A percentile compares a stretch with the other conserved stretches of the same genome.
phyloP scores from a whole-genome alignment of 129 eudicot genomes.

The Glebionis coronaria region DNA sequence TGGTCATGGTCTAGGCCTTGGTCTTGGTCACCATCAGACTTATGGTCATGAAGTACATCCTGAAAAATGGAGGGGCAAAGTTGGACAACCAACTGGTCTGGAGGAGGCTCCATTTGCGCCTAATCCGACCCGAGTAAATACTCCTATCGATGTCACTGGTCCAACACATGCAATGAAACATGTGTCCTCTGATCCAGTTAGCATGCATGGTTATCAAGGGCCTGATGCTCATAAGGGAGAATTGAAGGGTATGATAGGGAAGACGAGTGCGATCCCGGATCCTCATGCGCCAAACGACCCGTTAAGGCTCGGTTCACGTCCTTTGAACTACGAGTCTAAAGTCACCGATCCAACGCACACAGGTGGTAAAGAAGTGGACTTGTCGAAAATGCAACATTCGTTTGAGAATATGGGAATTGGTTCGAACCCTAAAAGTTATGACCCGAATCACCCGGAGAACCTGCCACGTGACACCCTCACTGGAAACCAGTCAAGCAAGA shows the following conservation, averaged over 20 bases:
- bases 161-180: background rate
- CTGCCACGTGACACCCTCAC: constrained; percentile 31
- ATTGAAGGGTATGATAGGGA: constrained; percentile 19
- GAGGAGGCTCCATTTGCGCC: constrained; percentile 31
- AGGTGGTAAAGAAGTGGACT: constrained; percentile 48
- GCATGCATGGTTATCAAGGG: background rate
- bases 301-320: constrained; percentile 10
- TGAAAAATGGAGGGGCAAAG: constrained; percentile 23
- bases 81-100: constrained; percentile 29
- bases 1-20: background rate
- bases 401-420: constrained; percentile 41
- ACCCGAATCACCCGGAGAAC: constrained; percentile 31
- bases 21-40: background rate
- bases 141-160: constrained; percentile 2
- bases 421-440: constrained; percentile 24
- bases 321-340: constrained; percentile 50
- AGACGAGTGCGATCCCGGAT: constrained; percentile 37
- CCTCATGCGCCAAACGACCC: constrained; percentile 41
- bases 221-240: constrained; percentile 11
- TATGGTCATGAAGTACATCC: constrained; percentile 11
- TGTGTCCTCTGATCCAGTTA: background rate
- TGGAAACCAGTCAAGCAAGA: constrained; percentile 31
- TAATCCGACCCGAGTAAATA: constrained; percentile 1
- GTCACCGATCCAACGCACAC: constrained; percentile 51
- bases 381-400: constrained; percentile 34